Conservation (phyloP, 768 basidiomycete species). For the Phaeotremella fagi region DNA sequence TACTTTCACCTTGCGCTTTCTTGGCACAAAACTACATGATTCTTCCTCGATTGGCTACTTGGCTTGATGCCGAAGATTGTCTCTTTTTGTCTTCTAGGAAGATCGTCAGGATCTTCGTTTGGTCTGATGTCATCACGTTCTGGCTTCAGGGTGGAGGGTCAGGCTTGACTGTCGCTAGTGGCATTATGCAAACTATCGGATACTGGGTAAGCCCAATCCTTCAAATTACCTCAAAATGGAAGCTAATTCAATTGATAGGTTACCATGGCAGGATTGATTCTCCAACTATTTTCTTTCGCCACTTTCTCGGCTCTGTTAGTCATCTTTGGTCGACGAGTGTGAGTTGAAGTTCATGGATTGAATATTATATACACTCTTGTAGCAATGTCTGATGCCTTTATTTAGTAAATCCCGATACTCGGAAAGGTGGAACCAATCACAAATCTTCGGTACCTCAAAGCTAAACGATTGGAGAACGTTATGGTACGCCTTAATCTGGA, state of each 20-base stretch:
- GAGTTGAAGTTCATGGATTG: conserved; percentile 9
- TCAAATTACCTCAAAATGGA: not conserved
- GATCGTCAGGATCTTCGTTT: conserved; percentile 60
- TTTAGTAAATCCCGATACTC: conserved; percentile 50
- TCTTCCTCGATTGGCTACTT: conserved; percentile 59
- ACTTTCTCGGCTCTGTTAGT: conserved; percentile 54
- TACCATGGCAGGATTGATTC: conserved; percentile 58
- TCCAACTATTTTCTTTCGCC: conserved; percentile 55
- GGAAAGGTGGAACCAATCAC: not conserved
- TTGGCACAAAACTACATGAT: conserved; percentile 59
- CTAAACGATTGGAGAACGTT: conserved; percentile 58
- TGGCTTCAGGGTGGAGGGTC: conserved; percentile 55
- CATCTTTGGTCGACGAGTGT: conserved; percentile 56
- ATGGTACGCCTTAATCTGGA: conserved; percentile 54
- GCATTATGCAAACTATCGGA: conserved; percentile 4
- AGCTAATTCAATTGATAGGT: conserved; percentile 33
- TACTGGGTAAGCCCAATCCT: conserved; percentile 5
- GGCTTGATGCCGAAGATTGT: conserved; percentile 54
- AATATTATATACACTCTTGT: conserved; percentile 51
- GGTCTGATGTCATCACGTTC: conserved; percentile 64
- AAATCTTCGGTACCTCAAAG: not conserved
- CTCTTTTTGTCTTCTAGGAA: conserved; percentile 54
- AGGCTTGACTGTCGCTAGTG: conserved; percentile 25
- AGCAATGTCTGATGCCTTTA: conserved; percentile 23
- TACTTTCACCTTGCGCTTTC: conserved; percentile 61